phyloP scores from a whole-genome alignment of 2,329 filamentous ascomycete genomes.

The Monosporascus sp. region DNA sequence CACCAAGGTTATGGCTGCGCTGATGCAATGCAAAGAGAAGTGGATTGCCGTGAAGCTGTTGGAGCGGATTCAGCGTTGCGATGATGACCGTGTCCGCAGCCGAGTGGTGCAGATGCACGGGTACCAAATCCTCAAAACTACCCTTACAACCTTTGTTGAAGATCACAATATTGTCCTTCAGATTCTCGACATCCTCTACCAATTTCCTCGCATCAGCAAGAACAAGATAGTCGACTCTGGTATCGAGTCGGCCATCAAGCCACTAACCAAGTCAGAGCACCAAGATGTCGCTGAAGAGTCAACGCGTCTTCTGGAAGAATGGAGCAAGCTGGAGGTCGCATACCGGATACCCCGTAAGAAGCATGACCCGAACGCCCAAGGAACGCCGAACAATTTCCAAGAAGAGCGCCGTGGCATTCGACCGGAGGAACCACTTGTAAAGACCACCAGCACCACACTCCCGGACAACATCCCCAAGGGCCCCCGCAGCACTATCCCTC shows the following conservation, averaged over 20 bases:
- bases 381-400: slow-evolving; percentile 43
- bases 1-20: slow-evolving; percentile 54
- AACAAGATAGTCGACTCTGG: slow-evolving; percentile 98
- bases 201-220: slow-evolving; percentile 81
- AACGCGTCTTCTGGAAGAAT: slow-evolving; percentile 67
- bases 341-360: slow-evolving; percentile 94
- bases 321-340: slow-evolving; percentile 83
- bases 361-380: slow-evolving; percentile 60
- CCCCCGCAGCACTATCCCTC: slow-evolving; percentile 54
- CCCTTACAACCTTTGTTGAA: slow-evolving; percentile 77
- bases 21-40: slow-evolving; percentile 98
- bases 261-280: slow-evolving; percentile 62
- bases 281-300: slow-evolving; percentile 70
- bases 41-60: slow-evolving; percentile 98
- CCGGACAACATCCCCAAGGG: slow-evolving; percentile 50
- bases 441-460: slow-evolving; percentile 34
- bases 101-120: slow-evolving; percentile 94
- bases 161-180: slow-evolving; percentile 87
- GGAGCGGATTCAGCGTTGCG: slow-evolving; percentile 76
- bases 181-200: slow-evolving; percentile 81
- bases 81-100: slow-evolving; percentile 82
- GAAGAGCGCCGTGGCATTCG: slow-evolving; percentile 62
- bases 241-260: slow-evolving; percentile 76
- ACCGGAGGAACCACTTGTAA: slow-evolving; percentile 29
- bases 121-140: slow-evolving; percentile 88